Conservation (phyloP, 495 filamentous ascomycete species). For the Penicillium antarcticum region DNA sequence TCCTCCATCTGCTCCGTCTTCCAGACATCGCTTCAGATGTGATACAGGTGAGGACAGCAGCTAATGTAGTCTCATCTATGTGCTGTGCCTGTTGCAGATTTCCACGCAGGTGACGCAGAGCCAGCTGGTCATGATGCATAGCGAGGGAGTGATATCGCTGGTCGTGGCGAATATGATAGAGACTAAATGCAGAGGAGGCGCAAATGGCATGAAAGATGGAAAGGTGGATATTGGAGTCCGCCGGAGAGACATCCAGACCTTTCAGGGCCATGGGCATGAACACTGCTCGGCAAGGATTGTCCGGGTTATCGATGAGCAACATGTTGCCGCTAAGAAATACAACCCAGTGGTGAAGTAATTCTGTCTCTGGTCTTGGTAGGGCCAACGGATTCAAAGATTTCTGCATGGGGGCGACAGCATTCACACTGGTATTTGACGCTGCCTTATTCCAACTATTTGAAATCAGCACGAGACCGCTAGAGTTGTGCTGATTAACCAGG, state of each 20-base stretch:
- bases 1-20: conserved; percentile 22
- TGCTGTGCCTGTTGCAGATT: conserved; percentile 15
- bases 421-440: background rate
- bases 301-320: conserved; percentile 21
- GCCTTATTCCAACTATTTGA: background rate
- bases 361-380: conserved; percentile 18
- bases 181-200: conserved; percentile 29
- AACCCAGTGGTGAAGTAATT: conserved; percentile 26
- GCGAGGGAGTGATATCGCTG: conserved; percentile 23
- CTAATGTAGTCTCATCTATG: conserved; percentile 19
- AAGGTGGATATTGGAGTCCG: conserved; percentile 19
- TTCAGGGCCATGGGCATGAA: conserved; percentile 26
- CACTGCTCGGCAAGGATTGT: conserved; percentile 22
- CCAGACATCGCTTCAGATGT: conserved; percentile 28
- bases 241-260: conserved; percentile 11
- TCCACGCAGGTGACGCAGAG: conserved; percentile 17
- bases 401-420: background rate
- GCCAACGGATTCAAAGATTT: conserved; percentile 4
- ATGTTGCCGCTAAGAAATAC: conserved; percentile 27
- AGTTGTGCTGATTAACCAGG: background rate
- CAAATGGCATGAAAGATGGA: conserved; percentile 30
- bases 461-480: background rate
- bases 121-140: conserved; percentile 23
- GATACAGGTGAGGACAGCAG: conserved; percentile 22
- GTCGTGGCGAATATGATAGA: conserved; percentile 20